phyloP scores from a whole-genome alignment of 805 yeast genomes.

The Ogataea salicorniae region DNA sequence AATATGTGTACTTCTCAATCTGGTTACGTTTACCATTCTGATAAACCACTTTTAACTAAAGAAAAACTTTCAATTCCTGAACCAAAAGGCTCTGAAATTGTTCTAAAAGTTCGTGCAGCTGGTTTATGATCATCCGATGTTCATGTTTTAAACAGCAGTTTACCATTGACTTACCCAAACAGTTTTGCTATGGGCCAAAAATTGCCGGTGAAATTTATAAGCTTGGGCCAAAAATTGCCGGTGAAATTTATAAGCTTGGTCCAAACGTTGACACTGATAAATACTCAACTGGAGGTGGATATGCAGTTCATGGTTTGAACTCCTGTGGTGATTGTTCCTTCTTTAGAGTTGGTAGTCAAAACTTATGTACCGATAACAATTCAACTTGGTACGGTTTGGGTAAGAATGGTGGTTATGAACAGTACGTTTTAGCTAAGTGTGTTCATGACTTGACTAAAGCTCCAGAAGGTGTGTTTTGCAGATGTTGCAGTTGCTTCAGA shows the following conservation, averaged over 20 bases:
- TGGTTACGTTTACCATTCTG: no score
- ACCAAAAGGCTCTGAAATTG: constrained; percentile 4
- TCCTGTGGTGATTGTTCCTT: constrained; percentile 24
- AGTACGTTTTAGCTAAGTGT: constrained; percentile 20
- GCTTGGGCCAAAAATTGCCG: constrained; percentile 22
- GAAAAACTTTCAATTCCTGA: constrained; percentile 5
- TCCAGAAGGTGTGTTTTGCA: constrained; percentile 27
- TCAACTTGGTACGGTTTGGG: constrained; percentile 24
- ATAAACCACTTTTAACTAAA: no score
- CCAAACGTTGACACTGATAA: background rate
- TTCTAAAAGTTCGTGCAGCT: constrained; percentile 14
- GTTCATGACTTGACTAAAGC: constrained; percentile 20
- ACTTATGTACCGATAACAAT: constrained; percentile 16
- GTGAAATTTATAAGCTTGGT: constrained; percentile 19
- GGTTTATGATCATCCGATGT: constrained; percentile 39
- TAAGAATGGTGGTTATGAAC: constrained; percentile 30
- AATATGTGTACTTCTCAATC: no score
- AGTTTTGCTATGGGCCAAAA: constrained; percentile 28
- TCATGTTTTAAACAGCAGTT: constrained; percentile 28
- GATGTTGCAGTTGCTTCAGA: constrained; percentile 31
- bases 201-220: constrained; percentile 25
- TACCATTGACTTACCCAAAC: background rate
- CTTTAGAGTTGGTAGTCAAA: constrained; percentile 27
- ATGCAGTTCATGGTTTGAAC: constrained; percentile 15
- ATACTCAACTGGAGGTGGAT: constrained; percentile 12